Conservation (phyloP, 495 filamentous ascomycete genomes). For the Xylaria scruposa region DNA sequence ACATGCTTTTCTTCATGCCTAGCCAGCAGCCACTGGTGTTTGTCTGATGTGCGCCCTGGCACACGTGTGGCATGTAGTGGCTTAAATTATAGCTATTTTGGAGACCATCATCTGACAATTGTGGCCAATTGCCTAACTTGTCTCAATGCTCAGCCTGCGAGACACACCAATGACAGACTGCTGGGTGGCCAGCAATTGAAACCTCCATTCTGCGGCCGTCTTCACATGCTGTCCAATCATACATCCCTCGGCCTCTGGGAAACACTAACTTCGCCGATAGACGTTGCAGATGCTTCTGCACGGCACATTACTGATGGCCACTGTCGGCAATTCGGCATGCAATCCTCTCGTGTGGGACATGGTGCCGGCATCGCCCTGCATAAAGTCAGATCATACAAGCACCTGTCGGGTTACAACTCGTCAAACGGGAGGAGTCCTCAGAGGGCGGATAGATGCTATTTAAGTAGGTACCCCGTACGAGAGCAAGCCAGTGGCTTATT, state of each 20-base stretch:
- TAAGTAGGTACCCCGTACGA: too few species aligned
- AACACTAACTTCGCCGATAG: neutral
- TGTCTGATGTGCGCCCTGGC: neutral
- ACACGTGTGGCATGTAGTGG: slow-evolving; percentile 21
- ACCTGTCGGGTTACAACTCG: neutral
- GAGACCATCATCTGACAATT: slow-evolving; percentile 13
- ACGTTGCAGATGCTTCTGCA: slow-evolving; percentile 22
- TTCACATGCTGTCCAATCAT: slow-evolving; percentile 23
- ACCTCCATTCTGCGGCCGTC: neutral
- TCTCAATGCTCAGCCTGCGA: neutral
- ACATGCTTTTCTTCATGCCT: slow-evolving; percentile 11
- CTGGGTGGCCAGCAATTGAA: slow-evolving; percentile 16
- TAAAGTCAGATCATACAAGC: neutral
- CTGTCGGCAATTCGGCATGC: slow-evolving; percentile 17
- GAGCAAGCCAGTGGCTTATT: neutral
- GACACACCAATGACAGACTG: neutral
- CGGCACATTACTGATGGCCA: slow-evolving; percentile 7
- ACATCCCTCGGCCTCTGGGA: neutral
- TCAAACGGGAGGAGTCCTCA: neutral
- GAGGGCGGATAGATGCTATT: neutral
- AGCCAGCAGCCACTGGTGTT: neutral
- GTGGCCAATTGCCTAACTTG: slow-evolving; percentile 8
- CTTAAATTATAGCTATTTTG: neutral
- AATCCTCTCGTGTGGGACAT: neutral
- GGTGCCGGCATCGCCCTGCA: neutral